Base-by-base conservation (phyloP, 805 yeast species). In the Yarrowia hollandica region DNA sequence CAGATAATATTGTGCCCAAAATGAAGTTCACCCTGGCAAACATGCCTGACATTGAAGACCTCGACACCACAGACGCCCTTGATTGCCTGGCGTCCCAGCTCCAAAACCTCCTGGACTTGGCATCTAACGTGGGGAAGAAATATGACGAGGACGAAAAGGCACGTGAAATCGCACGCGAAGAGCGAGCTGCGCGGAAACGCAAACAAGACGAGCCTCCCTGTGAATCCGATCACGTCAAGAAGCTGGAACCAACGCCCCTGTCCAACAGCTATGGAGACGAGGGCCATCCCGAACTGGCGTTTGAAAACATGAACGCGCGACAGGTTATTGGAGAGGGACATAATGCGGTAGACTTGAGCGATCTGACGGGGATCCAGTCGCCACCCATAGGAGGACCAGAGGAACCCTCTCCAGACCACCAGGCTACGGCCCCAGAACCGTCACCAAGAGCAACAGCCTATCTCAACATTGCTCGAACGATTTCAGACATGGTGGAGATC, bases 31-130 rank as follows among this genome's bases (percentile, higher is more conserved):
- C 38, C n/a, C 22, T 33, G 26, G 55, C 30, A 1, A 11, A 15
- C 28, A 50, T 16, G 30, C 55, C 55, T 19, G 41, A 50, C 23
- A 50, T 50, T 11, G 39, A 33, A 22, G 41, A 37, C n/a, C n/a
- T 37, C 7, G n/a, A 6, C n/a, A 21, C 41, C 21, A 9, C 6
- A 7, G 44, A 35, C 25, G 58, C 58, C 14, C 58, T 35, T 9
- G 26, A 25, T n/a, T 18, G 25, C n/a, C 58, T 52, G 14, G 58
- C 33, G 2, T 1, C 10, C 4, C 35, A 52, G 58, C 58, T 52
- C 22, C 42, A 52, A 18, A 37, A 37, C 33, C 25, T 52, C 35
- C 35, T 52, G 26, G 44, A 35, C 33, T 44, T 52, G 33, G 58
- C 44, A 14, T 34, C 16, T 11, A 10, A 48, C 12, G 55, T 22